phyloP scores from a whole-genome alignment of 2,329 filamentous ascomycete genomes.

The Zarea fungicola region DNA sequence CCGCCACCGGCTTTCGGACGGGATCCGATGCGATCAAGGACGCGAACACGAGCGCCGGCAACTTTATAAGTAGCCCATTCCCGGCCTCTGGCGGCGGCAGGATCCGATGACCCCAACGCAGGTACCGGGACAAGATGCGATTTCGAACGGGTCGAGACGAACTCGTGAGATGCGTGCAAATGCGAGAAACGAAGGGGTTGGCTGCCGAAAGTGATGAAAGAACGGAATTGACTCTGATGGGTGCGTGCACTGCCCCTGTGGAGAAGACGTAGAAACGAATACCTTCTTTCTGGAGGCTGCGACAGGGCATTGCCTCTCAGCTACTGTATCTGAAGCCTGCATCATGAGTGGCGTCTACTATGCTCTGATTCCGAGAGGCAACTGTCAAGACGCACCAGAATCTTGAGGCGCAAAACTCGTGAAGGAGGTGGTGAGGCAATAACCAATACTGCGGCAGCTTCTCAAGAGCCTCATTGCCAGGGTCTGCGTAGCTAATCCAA shows the following conservation, averaged over 20 bases:
- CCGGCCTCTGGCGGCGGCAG: not conserved
- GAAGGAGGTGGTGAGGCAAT: not conserved
- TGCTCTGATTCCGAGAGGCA: no score
- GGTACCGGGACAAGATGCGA: not conserved
- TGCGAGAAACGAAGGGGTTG: not conserved
- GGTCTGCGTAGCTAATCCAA: conserved; percentile 2
- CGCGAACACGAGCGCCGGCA: conserved; percentile 2
- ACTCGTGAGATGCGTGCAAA: not conserved
- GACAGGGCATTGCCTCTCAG: no score
- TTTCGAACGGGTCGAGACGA: not conserved
- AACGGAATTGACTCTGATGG: no score
- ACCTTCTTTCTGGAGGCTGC: no score
- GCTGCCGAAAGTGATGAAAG: no score
- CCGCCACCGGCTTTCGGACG: not conserved
- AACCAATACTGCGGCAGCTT: not conserved
- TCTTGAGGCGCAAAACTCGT: no score
- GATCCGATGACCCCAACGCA: not conserved
- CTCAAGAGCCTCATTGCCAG: not conserved
- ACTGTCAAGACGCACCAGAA: no score
- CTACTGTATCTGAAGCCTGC: no score
- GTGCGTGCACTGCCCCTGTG: no score
- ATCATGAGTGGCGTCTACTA: no score
- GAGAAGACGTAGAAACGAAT: no score
- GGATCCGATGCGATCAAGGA: conserved; percentile 7
- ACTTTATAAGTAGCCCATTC: no score